phyloP scores from a whole-genome alignment of 352 stramenopile genomes.

The Globisporangium yorkense region DNA sequence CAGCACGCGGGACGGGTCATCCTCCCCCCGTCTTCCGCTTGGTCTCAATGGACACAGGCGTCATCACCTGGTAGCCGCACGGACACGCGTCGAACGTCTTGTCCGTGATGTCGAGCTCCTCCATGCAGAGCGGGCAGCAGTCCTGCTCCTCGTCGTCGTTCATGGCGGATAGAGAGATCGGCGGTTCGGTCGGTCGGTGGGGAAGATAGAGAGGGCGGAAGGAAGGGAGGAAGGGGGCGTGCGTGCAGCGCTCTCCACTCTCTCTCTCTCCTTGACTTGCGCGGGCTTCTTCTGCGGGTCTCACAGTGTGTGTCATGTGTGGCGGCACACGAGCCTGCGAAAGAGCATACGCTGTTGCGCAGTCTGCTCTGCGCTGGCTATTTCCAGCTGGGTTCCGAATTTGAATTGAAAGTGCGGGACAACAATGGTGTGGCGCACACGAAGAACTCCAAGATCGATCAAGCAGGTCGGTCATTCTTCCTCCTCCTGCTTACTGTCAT shows the following conservation, averaged over 20 bases:
- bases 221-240: background rate
- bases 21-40: background rate
- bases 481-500: no score
- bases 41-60: background rate
- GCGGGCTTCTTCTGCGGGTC: slow-evolving; percentile 1
- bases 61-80: slow-evolving; percentile 94
- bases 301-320: background rate
- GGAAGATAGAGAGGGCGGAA: background rate
- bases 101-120: slow-evolving; percentile 98
- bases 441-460: no score
- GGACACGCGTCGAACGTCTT: slow-evolving; percentile 98
- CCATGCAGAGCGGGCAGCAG: slow-evolving; percentile 97
- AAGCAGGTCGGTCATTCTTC: no score
- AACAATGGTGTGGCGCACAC: no score
- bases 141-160: slow-evolving; percentile 78
- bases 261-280: background rate
- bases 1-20: background rate
- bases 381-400: no score
- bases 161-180: slow-evolving; percentile 21
- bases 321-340: background rate
- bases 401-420: no score
- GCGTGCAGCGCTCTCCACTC: background rate
- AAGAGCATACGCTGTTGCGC: background rate
- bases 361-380: no score
- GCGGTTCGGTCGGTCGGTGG: no score